phyloP scores from a whole-genome alignment of 345 rosid genomes.

The Eucalyptus pauciflora region DNA sequence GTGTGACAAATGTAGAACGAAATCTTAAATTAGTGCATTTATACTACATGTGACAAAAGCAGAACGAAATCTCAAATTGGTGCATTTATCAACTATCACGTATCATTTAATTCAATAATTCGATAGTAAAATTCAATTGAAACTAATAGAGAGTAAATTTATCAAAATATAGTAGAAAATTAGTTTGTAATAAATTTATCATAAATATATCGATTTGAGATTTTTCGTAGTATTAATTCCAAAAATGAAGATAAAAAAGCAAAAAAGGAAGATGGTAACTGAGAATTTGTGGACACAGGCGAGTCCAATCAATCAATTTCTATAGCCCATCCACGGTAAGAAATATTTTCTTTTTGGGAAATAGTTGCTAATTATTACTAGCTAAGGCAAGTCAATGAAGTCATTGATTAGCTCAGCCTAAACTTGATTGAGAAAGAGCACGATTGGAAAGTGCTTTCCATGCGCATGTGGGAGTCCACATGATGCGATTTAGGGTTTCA shows the following conservation, averaged over 20 bases:
- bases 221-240: too few species aligned
- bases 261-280: background rate
- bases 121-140: accelerated
- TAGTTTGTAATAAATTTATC: too few species aligned
- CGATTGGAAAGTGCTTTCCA: background rate
- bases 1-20: accelerated
- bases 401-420: background rate
- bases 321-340: background rate
- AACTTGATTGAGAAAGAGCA: background rate
- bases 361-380: background rate
- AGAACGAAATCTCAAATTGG: too few species aligned
- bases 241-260: background rate
- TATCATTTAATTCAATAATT: too few species aligned
- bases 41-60: too few species aligned
- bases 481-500: background rate
- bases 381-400: background rate
- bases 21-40: too few species aligned
- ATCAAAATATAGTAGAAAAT: too few species aligned
- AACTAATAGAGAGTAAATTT: too few species aligned
- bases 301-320: background rate
- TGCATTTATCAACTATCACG: accelerated
- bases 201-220: too few species aligned
- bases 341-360: background rate
- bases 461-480: background rate
- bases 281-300: background rate